Conservation (phyloP, 768 basidiomycete genomes). For the Boletus reticuloceps region DNA sequence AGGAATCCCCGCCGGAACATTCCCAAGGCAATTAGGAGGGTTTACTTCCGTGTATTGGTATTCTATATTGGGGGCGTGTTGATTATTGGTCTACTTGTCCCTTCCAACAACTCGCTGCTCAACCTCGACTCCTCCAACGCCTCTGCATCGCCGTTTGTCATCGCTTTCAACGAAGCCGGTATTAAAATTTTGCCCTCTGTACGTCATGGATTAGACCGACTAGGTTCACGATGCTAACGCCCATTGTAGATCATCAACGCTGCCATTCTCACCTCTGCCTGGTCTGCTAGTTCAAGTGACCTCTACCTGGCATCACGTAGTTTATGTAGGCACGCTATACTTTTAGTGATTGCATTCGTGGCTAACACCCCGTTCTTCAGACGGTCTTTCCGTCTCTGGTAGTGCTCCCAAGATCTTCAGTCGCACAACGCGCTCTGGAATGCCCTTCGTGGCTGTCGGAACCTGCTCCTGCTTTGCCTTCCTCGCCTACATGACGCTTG, state of each 20-base stretch:
- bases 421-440: constrained; percentile 36
- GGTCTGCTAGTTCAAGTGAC: constrained; percentile 42
- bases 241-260: constrained; percentile 34
- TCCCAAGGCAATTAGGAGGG: constrained; percentile 40
- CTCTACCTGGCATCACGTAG: constrained; percentile 39
- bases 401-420: constrained; percentile 54
- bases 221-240: neutral
- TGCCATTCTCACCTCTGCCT: constrained; percentile 42
- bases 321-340: constrained; percentile 27
- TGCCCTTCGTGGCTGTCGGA: constrained; percentile 45
- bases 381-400: constrained; percentile 51
- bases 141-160: constrained; percentile 54
- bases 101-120: constrained; percentile 43
- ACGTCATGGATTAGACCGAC: constrained; percentile 2
- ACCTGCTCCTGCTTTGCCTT: constrained; percentile 31
- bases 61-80: constrained; percentile 40
- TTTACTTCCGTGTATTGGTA: constrained; percentile 45
- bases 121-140: constrained; percentile 38
- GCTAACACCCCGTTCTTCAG: constrained; percentile 33
- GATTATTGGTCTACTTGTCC: constrained; percentile 49
- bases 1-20: constrained; percentile 47
- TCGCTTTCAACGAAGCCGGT: constrained; percentile 53
- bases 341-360: neutral
- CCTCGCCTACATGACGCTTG: constrained; percentile 43
- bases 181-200: constrained; percentile 57